Evolutionary conservation across 2,329 filamentous ascomycete genomes (phyloP).

Genomic region (Pseudopyrenochaeta lycopersici): DNA sequence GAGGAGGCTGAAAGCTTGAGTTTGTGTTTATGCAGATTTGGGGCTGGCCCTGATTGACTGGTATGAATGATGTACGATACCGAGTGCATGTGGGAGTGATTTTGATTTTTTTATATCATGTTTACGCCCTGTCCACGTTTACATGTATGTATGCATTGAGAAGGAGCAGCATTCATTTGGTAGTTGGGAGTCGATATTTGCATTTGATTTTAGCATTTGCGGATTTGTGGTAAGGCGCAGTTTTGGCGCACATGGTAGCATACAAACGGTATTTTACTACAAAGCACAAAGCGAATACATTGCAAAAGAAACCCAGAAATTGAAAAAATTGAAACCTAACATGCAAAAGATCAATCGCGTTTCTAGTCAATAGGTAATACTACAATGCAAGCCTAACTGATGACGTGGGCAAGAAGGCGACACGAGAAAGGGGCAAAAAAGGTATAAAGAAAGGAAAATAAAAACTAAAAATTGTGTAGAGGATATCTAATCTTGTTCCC

Average conservation of each 20-base stretch:
- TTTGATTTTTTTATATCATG: background rate
- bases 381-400: too few species aligned
- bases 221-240: background rate
- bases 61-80: background rate
- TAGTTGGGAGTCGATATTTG: background rate
- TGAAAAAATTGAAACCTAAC: too few species aligned
- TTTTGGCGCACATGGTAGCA: background rate
- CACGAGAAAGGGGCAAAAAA: too few species aligned
- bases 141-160: background rate
- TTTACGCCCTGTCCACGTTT: background rate
- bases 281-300: too few species aligned
- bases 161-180: background rate
- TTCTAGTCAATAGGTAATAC: too few species aligned
- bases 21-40: background rate
- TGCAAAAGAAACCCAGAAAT: too few species aligned
- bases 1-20: conserved; percentile 66
- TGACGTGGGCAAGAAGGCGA: too few species aligned
- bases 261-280: too few species aligned
- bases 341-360: too few species aligned
- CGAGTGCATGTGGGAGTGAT: background rate
- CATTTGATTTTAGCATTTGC: background rate
- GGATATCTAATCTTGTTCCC: too few species aligned
- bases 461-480: too few species aligned
- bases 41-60: background rate
- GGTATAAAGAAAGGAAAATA: too few species aligned